A percentile compares a stretch with the other conserved stretches of the same genome.
These are phyloP conservation scores for Globisporangium rhizosaccharum DNA, from an alignment of 352 stramenopile species.

Conservation along the genomic window DNA sequence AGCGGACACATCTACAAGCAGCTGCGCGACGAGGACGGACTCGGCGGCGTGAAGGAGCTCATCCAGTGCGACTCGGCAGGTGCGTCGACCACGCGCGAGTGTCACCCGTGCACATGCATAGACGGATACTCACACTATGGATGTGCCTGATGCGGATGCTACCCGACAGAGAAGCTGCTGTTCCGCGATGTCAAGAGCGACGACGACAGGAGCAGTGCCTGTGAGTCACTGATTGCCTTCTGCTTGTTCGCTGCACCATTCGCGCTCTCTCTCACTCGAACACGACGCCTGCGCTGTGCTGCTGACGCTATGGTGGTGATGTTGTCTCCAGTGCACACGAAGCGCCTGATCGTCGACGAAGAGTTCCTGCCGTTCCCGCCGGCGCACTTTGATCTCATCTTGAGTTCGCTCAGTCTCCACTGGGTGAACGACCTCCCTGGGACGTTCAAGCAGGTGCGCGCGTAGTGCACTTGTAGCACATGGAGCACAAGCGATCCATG, in stretches of 20 bases:
- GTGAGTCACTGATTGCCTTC: constrained; percentile 1
- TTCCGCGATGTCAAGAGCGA: constrained; percentile 38
- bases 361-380: constrained; percentile 93
- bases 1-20: constrained; percentile 84
- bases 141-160: not conserved
- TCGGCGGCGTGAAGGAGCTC: constrained; percentile 72
- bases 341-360: constrained; percentile 85
- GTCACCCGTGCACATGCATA: not conserved
- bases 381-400: constrained; percentile 95
- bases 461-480: not conserved
- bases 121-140: not conserved
- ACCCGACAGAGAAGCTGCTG: constrained; percentile 50
- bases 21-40: constrained; percentile 57
- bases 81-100: constrained; percentile 7
- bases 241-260: not conserved
- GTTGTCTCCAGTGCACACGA: constrained; percentile 46
- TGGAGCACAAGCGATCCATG: not conserved
- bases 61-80: constrained; percentile 73
- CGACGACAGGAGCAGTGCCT: not conserved
- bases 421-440: constrained; percentile 96
- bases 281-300: too few relatives aligned
- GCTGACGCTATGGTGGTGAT: too few relatives aligned
- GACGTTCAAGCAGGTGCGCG: constrained; percentile 65
- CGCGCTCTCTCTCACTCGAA: not conserved
- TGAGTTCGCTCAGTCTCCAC: constrained; percentile 93